Conservation (phyloP, 2,329 filamentous ascomycete species). For the Botrytis byssoidea region DNA sequence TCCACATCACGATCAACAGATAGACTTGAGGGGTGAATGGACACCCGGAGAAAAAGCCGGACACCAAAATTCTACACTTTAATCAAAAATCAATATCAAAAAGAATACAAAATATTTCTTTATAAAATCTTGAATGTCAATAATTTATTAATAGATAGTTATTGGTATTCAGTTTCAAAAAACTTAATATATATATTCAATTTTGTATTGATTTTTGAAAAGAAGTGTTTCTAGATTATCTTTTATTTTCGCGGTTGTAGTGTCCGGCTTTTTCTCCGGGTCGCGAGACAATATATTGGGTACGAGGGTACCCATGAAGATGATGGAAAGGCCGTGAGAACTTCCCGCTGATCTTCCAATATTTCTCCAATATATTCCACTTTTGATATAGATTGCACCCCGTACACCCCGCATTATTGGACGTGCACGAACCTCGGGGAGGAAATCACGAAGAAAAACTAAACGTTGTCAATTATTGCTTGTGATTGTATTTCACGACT, state of each 20-base stretch:
- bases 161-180: no score
- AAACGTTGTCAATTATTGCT: not conserved
- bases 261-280: no score
- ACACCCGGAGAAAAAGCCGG: no score
- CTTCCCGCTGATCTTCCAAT: not conserved
- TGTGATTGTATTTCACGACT: not conserved
- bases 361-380: slow-evolving; percentile 2
- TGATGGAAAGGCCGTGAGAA: not conserved
- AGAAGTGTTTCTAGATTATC: no score
- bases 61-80: no score
- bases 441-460: not conserved
- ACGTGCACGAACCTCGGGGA: slow-evolving; percentile 12
- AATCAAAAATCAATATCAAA: no score
- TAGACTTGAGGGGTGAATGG: not conserved
- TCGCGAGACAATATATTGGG: not conserved
- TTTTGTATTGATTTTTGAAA: no score
- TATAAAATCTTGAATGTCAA: no score
- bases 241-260: no score
- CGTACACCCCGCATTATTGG: slow-evolving; percentile 13
- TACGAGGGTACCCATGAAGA: not conserved
- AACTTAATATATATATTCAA: no score
- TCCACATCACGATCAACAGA: not conserved
- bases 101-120: no score
- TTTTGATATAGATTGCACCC: not conserved
- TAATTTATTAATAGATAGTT: no score